Evolutionary conservation across 2,329 filamentous ascomycete species (phyloP).

Genomic region (Penicillium sp.): DNA sequence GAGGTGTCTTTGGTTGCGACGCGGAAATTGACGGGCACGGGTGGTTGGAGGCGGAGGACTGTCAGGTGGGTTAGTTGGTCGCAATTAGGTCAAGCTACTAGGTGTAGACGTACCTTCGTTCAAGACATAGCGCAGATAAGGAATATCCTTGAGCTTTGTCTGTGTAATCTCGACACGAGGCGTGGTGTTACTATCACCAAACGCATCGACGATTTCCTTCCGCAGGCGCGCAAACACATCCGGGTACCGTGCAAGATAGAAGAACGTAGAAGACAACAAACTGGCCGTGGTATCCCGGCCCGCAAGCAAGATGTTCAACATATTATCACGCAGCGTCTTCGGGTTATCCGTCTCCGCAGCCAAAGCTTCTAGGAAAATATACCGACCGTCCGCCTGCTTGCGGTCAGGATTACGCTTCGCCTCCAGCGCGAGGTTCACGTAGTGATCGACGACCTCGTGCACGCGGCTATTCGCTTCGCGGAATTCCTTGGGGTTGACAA

Average conservation of each 20-base stretch:
- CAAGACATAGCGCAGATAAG: constrained; percentile 42
- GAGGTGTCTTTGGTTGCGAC: constrained; percentile 45
- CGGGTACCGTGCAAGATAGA: constrained; percentile 47
- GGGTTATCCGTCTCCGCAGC: constrained; percentile 49
- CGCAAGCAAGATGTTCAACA: constrained; percentile 55
- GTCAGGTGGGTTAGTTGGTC: neutral
- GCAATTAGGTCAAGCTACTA: too few species aligned
- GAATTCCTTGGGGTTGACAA: constrained; percentile 44
- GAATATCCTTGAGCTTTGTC: constrained; percentile 43
- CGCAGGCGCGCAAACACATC: constrained; percentile 41
- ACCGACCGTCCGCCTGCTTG: constrained; percentile 38
- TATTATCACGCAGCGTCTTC: constrained; percentile 49
- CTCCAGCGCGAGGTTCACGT: constrained; percentile 48
- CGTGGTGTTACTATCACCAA: constrained; percentile 44
- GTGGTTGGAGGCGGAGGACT: constrained; percentile 48
- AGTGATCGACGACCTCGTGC: constrained; percentile 53
- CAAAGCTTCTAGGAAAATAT: constrained; percentile 54
- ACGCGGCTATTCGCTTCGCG: constrained; percentile 43
- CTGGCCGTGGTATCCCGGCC: constrained; percentile 57
- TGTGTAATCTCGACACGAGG: constrained; percentile 43
- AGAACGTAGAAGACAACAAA: constrained; percentile 49
- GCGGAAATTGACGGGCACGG: constrained; percentile 50
- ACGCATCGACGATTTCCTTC: constrained; percentile 36
- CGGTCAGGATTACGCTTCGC: constrained; percentile 36
- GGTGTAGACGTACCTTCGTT: constrained; percentile 34